Evolutionary conservation across 2,329 filamentous ascomycete genomes (phyloP).

Genomic region (Dactylonectria estremocensis): DNA sequence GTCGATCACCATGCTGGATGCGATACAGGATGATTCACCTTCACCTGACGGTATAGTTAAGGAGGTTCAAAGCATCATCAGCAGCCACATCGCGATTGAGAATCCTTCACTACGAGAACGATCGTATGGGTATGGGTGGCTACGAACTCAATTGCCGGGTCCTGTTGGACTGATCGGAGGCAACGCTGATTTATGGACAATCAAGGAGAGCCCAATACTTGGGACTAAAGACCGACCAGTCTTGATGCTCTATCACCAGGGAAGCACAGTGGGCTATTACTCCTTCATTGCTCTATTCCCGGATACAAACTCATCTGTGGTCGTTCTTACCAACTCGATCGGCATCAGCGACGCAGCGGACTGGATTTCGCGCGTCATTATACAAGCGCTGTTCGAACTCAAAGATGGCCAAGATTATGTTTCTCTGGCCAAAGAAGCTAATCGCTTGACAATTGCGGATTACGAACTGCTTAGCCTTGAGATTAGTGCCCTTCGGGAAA

Average conservation of each 20-base stretch:
- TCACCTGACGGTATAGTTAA: not conserved
- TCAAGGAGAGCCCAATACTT: constrained; percentile 8
- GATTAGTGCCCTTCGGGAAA: not conserved
- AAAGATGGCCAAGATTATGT: constrained; percentile 11
- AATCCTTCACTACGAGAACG: constrained; percentile 19
- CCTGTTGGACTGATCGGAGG: constrained; percentile 8
- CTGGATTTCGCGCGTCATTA: constrained; percentile 30
- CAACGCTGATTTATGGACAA: constrained; percentile 5
- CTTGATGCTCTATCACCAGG: constrained; percentile 29
- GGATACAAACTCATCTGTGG: constrained; percentile 25
- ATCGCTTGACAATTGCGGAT: not conserved
- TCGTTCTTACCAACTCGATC: constrained; percentile 31
- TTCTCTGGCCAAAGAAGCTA: constrained; percentile 1
- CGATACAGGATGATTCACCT: not conserved
- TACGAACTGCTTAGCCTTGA: not conserved
- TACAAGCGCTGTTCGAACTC: constrained; percentile 17
- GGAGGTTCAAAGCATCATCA: constrained; percentile 1
- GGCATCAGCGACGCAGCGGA: constrained; percentile 31
- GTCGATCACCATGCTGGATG: not conserved
- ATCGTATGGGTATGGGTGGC: constrained; percentile 24
- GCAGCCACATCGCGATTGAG: constrained; percentile 9
- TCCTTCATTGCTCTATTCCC: constrained; percentile 31
- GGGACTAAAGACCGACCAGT: not conserved
- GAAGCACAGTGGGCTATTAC: constrained; percentile 7
- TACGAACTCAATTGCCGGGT: constrained; percentile 14